A percentile compares a stretch with the other conserved stretches of the same genome.
phyloP scores from a whole-genome alignment of 805 yeast species.

The Maudiozyma turicensis region DNA sequence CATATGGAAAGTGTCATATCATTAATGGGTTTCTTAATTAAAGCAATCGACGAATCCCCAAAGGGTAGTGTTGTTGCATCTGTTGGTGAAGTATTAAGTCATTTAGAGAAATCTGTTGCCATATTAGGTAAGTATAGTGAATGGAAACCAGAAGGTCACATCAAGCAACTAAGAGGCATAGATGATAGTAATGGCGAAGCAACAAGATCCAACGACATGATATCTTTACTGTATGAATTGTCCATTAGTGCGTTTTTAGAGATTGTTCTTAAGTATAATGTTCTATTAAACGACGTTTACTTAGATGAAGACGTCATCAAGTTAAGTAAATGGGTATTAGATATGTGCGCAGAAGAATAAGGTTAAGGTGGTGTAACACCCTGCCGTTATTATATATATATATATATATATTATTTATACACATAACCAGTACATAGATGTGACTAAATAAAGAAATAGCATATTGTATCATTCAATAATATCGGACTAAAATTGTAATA shows the following conservation, averaged over 20 bases:
- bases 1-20: slow-evolving; percentile 55
- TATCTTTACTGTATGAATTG: slow-evolving; percentile 52
- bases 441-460: no score
- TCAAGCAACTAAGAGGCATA: slow-evolving; percentile 7
- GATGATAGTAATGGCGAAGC: slow-evolving; percentile 7
- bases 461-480: no score
- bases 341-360: slow-evolving; percentile 26
- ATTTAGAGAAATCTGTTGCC: slow-evolving; percentile 52
- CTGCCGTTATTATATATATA: neutral
- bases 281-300: slow-evolving; percentile 52
- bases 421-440: neutral
- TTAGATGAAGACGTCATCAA: slow-evolving; percentile 54
- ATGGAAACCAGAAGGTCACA: slow-evolving; percentile 14
- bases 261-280: slow-evolving; percentile 54
- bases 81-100: slow-evolving; percentile 48
- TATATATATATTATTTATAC: neutral
- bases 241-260: slow-evolving; percentile 55
- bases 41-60: slow-evolving; percentile 57
- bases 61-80: slow-evolving; percentile 42
- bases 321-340: slow-evolving; percentile 65
- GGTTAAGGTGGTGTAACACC: neutral
- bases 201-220: slow-evolving; percentile 29
- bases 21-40: slow-evolving; percentile 39
- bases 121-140: slow-evolving; percentile 40
- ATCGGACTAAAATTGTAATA: no score